phyloP scores from a whole-genome alignment of 148 eudicot genomes.

The Fagopyrum esculentum region DNA sequence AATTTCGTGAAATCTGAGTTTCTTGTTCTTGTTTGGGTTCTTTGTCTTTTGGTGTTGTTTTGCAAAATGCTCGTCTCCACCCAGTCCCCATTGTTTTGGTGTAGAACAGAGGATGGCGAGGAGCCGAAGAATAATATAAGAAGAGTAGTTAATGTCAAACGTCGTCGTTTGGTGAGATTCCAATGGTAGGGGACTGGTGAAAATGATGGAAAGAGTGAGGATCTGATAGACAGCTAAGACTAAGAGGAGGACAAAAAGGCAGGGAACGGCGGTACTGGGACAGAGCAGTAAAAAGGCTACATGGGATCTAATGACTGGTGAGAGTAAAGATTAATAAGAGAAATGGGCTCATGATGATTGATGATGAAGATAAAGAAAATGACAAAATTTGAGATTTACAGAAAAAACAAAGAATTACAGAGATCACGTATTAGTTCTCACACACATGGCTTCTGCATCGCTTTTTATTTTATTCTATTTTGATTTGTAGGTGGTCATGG shows the following conservation, averaged over 20 bases:
- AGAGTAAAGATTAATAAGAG: neutral
- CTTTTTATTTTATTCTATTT: neutral
- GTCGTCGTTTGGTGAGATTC: neutral
- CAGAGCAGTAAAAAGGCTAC: neutral
- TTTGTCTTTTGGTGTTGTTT: constrained; percentile 45
- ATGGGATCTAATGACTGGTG: neutral
- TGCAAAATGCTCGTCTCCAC: constrained; percentile 92
- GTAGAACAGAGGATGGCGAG: neutral
- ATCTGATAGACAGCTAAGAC: neutral
- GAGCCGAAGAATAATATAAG: neutral
- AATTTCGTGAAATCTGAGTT: constrained; percentile 18
- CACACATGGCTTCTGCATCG: too few species aligned
- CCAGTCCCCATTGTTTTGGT: constrained; percentile 53
- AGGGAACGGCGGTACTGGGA: neutral
- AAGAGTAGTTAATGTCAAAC: neutral
- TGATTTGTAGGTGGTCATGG: too few species aligned
- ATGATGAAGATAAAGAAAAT: neutral
- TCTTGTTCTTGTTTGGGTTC: constrained; percentile 11
- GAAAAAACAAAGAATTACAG: neutral
- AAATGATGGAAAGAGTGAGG: neutral
- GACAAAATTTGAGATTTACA: neutral
- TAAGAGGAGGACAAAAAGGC: constrained; percentile 1
- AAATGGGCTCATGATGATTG: neutral
- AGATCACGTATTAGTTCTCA: too few species aligned
- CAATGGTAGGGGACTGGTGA: neutral